Evolutionary conservation across 345 rosid genomes (phyloP).

Genomic region (Conringia planisiliqua): DNA sequence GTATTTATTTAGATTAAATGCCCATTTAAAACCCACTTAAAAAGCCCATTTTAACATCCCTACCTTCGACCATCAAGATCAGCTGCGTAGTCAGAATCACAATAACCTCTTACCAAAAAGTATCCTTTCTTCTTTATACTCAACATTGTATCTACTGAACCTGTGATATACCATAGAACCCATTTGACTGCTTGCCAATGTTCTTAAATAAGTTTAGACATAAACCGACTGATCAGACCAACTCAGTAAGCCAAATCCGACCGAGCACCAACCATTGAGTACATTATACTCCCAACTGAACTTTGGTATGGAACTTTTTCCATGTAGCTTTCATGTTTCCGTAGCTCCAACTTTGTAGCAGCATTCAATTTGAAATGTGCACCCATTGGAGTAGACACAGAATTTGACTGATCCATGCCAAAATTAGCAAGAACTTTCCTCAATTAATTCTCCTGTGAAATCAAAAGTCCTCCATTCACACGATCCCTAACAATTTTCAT

Average conservation of each 20-base stretch:
- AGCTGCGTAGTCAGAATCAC: neutral
- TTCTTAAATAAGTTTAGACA: too few species aligned
- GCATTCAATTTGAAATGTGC: neutral
- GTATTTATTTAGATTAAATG: too few species aligned
- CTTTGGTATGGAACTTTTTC: too few species aligned
- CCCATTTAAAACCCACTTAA: too few species aligned
- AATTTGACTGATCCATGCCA: neutral
- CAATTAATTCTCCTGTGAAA: neutral
- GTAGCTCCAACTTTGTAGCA: neutral
- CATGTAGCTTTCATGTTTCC: too few species aligned
- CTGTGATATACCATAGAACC: too few species aligned
- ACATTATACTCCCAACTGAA: too few species aligned
- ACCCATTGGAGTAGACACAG: neutral
- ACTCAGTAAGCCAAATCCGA: too few species aligned
- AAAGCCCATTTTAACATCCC: too few species aligned
- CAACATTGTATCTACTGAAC: rapidly evolving
- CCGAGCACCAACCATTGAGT: too few species aligned
- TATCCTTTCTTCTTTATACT: neutral
- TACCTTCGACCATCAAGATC: neutral
- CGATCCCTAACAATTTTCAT: neutral
- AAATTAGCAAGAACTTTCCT: neutral
- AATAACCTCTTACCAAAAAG: neutral
- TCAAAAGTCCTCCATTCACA: rapidly evolving
- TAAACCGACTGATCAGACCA: too few species aligned
- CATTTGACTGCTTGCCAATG: too few species aligned